Evolutionary conservation across 2,329 filamentous ascomycete genomes (phyloP).

Genomic region (Penicillium sp.): DNA sequence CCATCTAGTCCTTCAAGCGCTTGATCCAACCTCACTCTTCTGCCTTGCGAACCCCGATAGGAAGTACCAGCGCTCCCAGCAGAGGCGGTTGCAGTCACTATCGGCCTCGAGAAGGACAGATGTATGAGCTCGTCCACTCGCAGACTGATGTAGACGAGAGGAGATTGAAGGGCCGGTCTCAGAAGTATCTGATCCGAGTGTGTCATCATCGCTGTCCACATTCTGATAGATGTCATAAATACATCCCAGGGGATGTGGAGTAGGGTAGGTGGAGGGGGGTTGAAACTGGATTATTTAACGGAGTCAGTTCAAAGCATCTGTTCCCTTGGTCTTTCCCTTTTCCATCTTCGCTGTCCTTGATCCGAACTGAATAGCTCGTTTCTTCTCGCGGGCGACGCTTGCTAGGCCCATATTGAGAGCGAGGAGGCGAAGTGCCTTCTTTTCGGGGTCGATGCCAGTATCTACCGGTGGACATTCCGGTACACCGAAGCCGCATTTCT

Average conservation of each 20-base stretch:
- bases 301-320: conserved; percentile 54
- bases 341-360: conserved; percentile 85
- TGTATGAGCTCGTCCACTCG: background rate
- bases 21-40: background rate
- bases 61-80: conserved; percentile 23
- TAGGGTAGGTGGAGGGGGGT: conserved; percentile 3
- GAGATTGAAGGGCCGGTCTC: conserved; percentile 31
- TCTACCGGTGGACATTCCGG: conserved; percentile 31
- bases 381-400: conserved; percentile 81
- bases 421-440: conserved; percentile 77
- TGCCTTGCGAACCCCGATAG: background rate
- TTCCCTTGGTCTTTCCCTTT: conserved; percentile 67
- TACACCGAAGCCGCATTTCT: conserved; percentile 86
- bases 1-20: background rate
- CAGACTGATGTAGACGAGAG: conserved; percentile 7
- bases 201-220: conserved; percentile 46
- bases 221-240: conserved; percentile 1
- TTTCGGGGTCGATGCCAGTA: conserved; percentile 70
- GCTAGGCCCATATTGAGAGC: conserved; percentile 75
- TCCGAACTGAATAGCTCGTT: conserved; percentile 87
- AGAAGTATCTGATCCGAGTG: conserved; percentile 49
- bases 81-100: conserved; percentile 23
- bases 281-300: background rate
- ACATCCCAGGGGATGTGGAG: background rate
- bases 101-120: background rate